phyloP scores from a whole-genome alignment of 257 asterid species.

The Coffea canephora region DNA sequence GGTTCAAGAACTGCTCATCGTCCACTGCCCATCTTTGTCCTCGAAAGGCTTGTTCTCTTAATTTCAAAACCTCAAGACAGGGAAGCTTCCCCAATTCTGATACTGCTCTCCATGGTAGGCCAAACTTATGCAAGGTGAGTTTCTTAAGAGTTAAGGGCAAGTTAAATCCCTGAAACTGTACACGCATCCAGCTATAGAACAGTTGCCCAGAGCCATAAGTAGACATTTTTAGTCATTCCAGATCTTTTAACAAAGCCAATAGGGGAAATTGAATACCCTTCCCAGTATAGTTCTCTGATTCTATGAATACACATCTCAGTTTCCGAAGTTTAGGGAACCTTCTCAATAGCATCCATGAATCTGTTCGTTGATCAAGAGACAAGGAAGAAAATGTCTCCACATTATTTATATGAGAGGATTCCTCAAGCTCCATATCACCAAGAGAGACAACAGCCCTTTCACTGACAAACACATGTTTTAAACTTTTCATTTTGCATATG shows the following conservation, averaged over 20 bases:
- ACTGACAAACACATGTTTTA: not conserved
- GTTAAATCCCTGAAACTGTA: not conserved
- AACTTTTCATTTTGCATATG: not conserved
- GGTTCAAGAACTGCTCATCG: not conserved
- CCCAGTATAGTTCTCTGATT: not conserved
- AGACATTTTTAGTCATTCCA: not conserved
- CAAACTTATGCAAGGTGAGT: not conserved
- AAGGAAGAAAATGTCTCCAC: not conserved
- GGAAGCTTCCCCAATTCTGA: not conserved
- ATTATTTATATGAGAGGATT: not conserved
- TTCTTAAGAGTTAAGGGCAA: slow-evolving; percentile 12
- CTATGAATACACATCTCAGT: not conserved
- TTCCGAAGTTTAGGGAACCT: not conserved
- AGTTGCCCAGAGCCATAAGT: not conserved
- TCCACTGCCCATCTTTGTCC: not conserved
- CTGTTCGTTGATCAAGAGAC: not conserved
- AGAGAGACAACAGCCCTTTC: not conserved
- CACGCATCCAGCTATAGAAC: not conserved
- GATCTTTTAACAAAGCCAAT: not conserved
- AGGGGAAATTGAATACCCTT: not conserved
- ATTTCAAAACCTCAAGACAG: slow-evolving; percentile 10
- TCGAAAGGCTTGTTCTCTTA: not conserved
- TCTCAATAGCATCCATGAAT: not conserved
- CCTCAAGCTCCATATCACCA: not conserved
- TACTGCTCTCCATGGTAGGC: slow-evolving; percentile 6